Percentiles rank a stretch among this genome's conserved stretches.
phyloP scores from a whole-genome alignment of 1,284 basidiomycete genomes.

The Phellinidium pouzarii region DNA sequence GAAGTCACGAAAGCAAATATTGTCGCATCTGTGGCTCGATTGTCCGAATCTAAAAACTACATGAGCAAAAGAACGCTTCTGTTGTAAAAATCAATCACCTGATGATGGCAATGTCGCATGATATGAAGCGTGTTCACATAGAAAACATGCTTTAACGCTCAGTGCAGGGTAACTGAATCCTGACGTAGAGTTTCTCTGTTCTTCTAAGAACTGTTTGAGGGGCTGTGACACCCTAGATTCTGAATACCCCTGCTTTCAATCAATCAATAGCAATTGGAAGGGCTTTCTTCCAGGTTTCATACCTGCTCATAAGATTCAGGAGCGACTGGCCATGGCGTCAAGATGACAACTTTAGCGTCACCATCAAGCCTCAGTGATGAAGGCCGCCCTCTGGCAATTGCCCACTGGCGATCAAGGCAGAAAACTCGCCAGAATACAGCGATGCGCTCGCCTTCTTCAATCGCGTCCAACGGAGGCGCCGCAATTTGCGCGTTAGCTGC shows the following conservation, averaged over 20 bases:
- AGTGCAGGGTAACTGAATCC: conserved; percentile 12
- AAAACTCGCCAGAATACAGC: conserved; percentile 18
- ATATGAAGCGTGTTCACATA: conserved; percentile 14
- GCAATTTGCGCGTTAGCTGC: not conserved
- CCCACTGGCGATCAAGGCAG: conserved; percentile 13
- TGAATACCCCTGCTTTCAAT: conserved; percentile 6
- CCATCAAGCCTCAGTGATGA: conserved; percentile 11
- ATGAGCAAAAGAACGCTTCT: not conserved
- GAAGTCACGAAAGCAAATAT: conserved; percentile 13
- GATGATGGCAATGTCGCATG: conserved; percentile 5
- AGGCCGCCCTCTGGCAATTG: conserved; percentile 12
- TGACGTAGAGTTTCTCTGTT: conserved; percentile 11
- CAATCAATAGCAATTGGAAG: not conserved
- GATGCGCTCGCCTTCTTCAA: conserved; percentile 17
- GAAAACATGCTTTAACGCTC: conserved; percentile 6
- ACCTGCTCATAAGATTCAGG: conserved; percentile 7
- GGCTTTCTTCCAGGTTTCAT: not conserved
- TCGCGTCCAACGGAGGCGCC: conserved; percentile 3
- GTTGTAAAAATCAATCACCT: conserved; percentile 1
- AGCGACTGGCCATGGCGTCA: conserved; percentile 15
- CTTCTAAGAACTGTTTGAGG: conserved; percentile 6
- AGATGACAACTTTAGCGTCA: conserved; percentile 1
- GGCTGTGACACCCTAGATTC: not conserved
- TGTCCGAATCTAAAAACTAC: conserved; percentile 9
- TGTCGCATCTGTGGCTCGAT: conserved; percentile 4